Base-by-base conservation (phyloP, 345 rosid genomes). In the Populus tremula region DNA sequence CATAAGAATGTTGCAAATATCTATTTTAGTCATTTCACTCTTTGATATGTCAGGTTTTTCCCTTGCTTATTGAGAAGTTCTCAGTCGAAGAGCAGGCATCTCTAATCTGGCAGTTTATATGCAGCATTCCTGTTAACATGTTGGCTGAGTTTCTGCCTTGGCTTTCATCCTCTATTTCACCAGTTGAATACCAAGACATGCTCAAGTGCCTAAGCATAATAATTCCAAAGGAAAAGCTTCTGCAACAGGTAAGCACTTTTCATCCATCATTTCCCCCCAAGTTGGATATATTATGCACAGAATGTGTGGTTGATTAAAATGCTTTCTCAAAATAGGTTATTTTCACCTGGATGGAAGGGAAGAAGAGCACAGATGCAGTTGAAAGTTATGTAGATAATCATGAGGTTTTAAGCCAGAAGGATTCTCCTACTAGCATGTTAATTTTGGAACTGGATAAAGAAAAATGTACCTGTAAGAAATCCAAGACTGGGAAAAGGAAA, bases 341-440 rank as follows among this genome's bases (percentile, higher is more conserved):
- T 70, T 91, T 92, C 86, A 85, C 88, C 64, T 94, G 98, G 98
- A 89, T 94, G 88, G 89, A 87, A 77, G 85, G 87, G 72, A 80
- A 82, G 79, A 80, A 85, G 75, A 83, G 41, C 25, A 54, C 78
- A 68, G 69, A 75, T 31, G 41, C 29, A 49, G 78, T 78, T 69
- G 83, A 84, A 47, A 76, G 49, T 71, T 75, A 74, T 72, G 47
- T 72, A 61, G 88, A 87, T 71, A 81, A 80, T 82, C 70, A 86
- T 83, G 76, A 73, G 29, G 76, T 75, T 71, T 81, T 65, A 71
- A 80, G 81, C 74, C 81, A 76, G 82, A 59, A 79, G 68, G 87
- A 84, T 80, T 82, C 88, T 72, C 73, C 83, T 76, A 43, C 83
- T 73, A 83, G 82, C 79, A 73, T 75, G 72, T 84, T 67, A 49